Conservation (phyloP, 1,284 basidiomycete genomes). For the Ustilago loliicola region DNA sequence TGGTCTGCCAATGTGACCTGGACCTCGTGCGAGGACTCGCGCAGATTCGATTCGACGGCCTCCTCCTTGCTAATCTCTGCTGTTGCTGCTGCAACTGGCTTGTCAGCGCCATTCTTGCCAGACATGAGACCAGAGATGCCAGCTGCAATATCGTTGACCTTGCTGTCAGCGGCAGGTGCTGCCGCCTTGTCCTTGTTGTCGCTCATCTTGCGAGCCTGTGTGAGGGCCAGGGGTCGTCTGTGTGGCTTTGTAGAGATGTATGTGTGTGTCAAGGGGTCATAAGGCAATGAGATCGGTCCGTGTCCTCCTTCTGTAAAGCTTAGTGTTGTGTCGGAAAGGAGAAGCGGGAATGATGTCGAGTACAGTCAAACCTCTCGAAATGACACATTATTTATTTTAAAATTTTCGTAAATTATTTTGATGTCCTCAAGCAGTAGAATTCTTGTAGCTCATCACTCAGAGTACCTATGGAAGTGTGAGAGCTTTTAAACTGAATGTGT, state of each 20-base stretch:
- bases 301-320: neutral
- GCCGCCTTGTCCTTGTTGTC: conserved; percentile 39
- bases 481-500: no score
- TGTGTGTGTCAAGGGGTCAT: no score
- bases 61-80: conserved; percentile 18
- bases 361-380: no score
- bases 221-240: neutral
- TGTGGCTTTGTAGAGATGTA: neutral
- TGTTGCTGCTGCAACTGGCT: conserved; percentile 11
- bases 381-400: no score
- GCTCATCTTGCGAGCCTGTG: conserved; percentile 25
- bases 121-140: conserved; percentile 56
- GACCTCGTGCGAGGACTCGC: conserved; percentile 66
- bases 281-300: no score
- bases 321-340: no score
- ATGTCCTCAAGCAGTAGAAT: no score
- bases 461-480: no score
- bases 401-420: no score
- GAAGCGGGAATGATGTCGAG: no score
- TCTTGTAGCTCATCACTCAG: no score
- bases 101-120: conserved; percentile 26
- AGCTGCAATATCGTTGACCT: conserved; percentile 56
- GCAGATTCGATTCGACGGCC: conserved; percentile 41
- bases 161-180: conserved; percentile 37
- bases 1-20: conserved; percentile 97